Evolutionary conservation across 2,329 filamentous ascomycete genomes (phyloP).

Genomic region (Ceratocystis cubensis): DNA sequence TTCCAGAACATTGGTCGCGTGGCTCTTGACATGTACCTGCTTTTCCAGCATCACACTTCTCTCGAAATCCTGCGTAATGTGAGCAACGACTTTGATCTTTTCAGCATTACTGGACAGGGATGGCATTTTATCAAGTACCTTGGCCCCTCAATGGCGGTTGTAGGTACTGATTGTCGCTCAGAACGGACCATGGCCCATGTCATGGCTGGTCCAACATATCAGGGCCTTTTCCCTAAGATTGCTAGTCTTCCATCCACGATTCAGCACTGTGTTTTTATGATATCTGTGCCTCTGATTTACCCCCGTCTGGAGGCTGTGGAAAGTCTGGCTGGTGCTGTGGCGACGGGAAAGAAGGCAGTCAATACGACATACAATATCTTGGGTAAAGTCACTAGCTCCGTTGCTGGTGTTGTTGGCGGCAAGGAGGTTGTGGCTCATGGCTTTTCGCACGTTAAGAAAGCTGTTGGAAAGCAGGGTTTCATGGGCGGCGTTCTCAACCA

Average conservation of each 20-base stretch:
- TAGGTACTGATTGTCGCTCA: slow-evolving; percentile 82
- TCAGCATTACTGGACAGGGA: slow-evolving; percentile 90
- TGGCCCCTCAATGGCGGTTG: slow-evolving; percentile 77
- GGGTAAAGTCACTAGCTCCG: slow-evolving; percentile 86
- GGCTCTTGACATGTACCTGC: slow-evolving; percentile 91
- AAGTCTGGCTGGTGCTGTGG: slow-evolving; percentile 77
- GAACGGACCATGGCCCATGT: slow-evolving; percentile 85
- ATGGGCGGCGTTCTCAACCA: slow-evolving; percentile 95
- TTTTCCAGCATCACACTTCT: slow-evolving; percentile 97
- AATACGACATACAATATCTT: slow-evolving; percentile 94
- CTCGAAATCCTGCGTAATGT: slow-evolving; percentile 85
- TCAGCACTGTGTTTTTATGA: slow-evolving; percentile 94
- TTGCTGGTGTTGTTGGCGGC: slow-evolving; percentile 88
- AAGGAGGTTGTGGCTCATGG: slow-evolving; percentile 87
- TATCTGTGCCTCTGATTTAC: slow-evolving; percentile 82
- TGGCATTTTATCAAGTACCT: slow-evolving; percentile 99
- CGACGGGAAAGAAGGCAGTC: slow-evolving; percentile 90
- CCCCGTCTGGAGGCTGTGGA: slow-evolving; percentile 85
- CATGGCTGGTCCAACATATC: slow-evolving; percentile 91
- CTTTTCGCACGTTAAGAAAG: slow-evolving; percentile 91
- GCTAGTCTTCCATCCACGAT: slow-evolving; percentile 81
- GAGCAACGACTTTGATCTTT: slow-evolving; percentile 76
- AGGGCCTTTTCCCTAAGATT: slow-evolving; percentile 92
- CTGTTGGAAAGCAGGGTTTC: slow-evolving; percentile 84
- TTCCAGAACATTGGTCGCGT: slow-evolving; percentile 97